Evolutionary conservation across 331 rosid genomes (phyloP).

Genomic region (Dryas integrifolia): DNA sequence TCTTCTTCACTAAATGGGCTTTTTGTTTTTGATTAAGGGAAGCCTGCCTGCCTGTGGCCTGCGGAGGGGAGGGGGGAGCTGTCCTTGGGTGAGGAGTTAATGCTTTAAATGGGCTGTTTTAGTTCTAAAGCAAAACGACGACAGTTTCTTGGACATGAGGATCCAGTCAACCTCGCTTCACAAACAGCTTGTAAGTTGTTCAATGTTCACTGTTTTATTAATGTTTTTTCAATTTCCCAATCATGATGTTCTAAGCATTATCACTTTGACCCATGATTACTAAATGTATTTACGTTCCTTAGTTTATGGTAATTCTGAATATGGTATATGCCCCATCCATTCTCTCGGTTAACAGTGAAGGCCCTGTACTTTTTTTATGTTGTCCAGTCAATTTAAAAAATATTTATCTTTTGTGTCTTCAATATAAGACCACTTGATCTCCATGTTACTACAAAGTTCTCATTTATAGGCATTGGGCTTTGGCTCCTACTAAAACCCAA

Average conservation of each 20-base stretch:
- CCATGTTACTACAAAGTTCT: background rate
- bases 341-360: conserved; percentile 1
- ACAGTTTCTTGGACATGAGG: conserved; percentile 49
- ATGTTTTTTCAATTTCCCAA: background rate
- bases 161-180: conserved; percentile 64
- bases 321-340: background rate
- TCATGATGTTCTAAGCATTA: background rate
- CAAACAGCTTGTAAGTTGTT: conserved; percentile 75
- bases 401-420: background rate
- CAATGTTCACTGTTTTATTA: conserved; percentile 6
- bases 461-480: background rate
- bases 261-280: conserved; percentile 1
- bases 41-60: background rate
- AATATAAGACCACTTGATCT: background rate
- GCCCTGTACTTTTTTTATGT: background rate
- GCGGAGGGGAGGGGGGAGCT: conserved; percentile 15
- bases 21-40: conserved; percentile 6
- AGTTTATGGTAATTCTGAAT: background rate
- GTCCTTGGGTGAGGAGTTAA: conserved; percentile 9
- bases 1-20: conserved; percentile 19
- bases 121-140: conserved; percentile 45
- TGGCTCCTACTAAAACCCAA: background rate
- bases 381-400: background rate
- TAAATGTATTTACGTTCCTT: background rate
- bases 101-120: conserved; percentile 71